Evolutionary conservation across 768 basidiomycete genomes (phyloP).

Genomic region (Hygrophoropsis aurantiaca): DNA sequence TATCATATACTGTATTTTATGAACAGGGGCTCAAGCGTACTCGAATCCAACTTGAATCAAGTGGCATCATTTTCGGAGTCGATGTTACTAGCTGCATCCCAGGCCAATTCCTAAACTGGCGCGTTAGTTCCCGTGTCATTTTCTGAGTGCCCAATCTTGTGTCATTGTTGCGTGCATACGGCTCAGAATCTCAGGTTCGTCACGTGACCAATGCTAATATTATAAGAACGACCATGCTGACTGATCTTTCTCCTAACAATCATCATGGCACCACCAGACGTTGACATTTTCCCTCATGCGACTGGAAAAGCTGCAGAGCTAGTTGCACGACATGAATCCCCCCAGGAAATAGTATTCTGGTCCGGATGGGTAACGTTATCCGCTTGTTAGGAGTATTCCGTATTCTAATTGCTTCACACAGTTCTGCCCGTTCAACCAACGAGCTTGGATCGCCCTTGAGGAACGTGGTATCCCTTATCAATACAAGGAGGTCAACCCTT

Average conservation of each 20-base stretch:
- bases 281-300: slow-evolving; percentile 55
- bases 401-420: slow-evolving; percentile 2
- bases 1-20: too few relatives aligned
- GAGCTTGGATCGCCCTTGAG: slow-evolving; percentile 67
- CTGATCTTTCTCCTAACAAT: background rate
- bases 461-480: slow-evolving; percentile 67
- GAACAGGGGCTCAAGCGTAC: too few relatives aligned
- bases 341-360: slow-evolving; percentile 59
- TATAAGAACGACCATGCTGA: background rate
- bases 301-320: slow-evolving; percentile 54
- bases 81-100: too few relatives aligned
- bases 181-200: background rate
- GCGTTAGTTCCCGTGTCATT: too few relatives aligned
- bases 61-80: too few relatives aligned
- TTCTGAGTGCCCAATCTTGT: background rate
- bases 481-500: slow-evolving; percentile 67
- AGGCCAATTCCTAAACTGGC: too few relatives aligned
- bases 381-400: background rate
- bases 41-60: too few relatives aligned
- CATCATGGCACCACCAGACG: slow-evolving; percentile 46
- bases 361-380: slow-evolving; percentile 50
- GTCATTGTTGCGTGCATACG: slow-evolving; percentile 2
- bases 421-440: slow-evolving; percentile 62
- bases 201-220: background rate
- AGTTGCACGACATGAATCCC: slow-evolving; percentile 50